These are phyloP conservation scores for Aspergillus baeticus DNA, from an alignment of 495 filamentous ascomycete species.

Conservation along the genomic window DNA sequence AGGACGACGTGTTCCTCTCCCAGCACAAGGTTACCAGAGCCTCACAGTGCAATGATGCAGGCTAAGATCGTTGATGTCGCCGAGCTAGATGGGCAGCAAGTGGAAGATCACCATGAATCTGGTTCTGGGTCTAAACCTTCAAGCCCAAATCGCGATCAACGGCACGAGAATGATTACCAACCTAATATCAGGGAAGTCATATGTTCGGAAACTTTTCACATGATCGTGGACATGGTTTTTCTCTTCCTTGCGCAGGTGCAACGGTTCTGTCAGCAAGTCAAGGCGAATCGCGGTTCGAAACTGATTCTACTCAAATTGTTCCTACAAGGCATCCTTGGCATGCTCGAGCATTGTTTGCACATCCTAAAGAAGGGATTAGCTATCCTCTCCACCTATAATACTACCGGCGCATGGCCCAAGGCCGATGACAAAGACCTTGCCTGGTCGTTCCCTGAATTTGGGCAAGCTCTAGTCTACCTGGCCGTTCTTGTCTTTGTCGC, in stretches of 20 bases:
- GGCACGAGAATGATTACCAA: constrained; percentile 15
- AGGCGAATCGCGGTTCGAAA: constrained; percentile 24
- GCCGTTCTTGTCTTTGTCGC: constrained; percentile 35
- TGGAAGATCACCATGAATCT: constrained; percentile 19
- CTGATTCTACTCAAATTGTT: constrained; percentile 21
- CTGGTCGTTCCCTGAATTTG: constrained; percentile 31
- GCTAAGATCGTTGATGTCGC: constrained; percentile 31
- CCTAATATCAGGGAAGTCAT: constrained; percentile 11
- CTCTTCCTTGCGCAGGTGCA: constrained; percentile 32
- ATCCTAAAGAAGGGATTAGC: constrained; percentile 29
- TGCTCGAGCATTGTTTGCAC: constrained; percentile 38
- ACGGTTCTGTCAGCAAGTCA: constrained; percentile 20
- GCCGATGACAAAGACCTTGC: constrained; percentile 31
- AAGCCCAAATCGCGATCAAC: constrained; percentile 19
- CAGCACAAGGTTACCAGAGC: neutral
- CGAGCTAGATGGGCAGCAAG: constrained; percentile 43
- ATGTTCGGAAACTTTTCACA: constrained; percentile 25
- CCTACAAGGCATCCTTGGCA: constrained; percentile 30
- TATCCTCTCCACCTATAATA: constrained; percentile 31
- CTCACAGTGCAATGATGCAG: neutral
- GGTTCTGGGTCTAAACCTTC: constrained; percentile 25
- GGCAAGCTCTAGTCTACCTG: constrained; percentile 39
- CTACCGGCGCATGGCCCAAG: constrained; percentile 37
- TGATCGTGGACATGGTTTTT: constrained; percentile 35
- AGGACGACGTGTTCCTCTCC: neutral